Base-by-base conservation (phyloP, 1,284 basidiomycete species). In the Entoloma clypeatum region DNA sequence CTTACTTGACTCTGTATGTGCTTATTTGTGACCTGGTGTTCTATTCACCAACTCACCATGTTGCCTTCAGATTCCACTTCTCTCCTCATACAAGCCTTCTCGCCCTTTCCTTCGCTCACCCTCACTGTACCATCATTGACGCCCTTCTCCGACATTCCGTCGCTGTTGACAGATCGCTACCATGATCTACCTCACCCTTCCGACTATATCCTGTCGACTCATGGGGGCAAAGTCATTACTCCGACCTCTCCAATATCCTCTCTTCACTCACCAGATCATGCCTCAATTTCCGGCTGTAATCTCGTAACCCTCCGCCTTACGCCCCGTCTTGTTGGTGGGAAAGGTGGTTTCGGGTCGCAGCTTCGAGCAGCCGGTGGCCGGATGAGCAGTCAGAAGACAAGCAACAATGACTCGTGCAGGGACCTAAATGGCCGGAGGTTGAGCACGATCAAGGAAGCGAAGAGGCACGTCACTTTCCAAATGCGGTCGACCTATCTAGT, bases 261-360 rank as follows among this genome's bases (percentile, higher is more conserved):
- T 3, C 67, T 81, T 14, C 61, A 63, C 50, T 50, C 46, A 9
- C 41, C 47, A 24, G 45, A 56, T 19, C 43, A 49, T 4, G 51
- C 49, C 19, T 22, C 28, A 7, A 19, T 45, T 2, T 48, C 52
- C 3, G 62, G 64, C 5, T 55, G 59, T 5, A 58, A 60, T 17
- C 62, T 86, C 9, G 63, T 88, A 13, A 73, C 72, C 2, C 63
- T 90, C 4, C 74, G 86, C 0, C 67, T 90, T n/a, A 66, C 74
- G 1, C 84, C 86, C 0, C 69, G 84, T 22, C 60, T 95, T 7
- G 72, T 74, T 7, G 95, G 95, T 46, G 96, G 96, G 34, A 99
- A 99, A 65, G 95, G 96, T 58, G 95, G 95, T 37, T 99, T 99
- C 59, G 95, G 96, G 6, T 89, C 87, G 17, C 93, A 97, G 72